phyloP scores from a whole-genome alignment of 73 alveolate species.

The Breviolum minutum region DNA sequence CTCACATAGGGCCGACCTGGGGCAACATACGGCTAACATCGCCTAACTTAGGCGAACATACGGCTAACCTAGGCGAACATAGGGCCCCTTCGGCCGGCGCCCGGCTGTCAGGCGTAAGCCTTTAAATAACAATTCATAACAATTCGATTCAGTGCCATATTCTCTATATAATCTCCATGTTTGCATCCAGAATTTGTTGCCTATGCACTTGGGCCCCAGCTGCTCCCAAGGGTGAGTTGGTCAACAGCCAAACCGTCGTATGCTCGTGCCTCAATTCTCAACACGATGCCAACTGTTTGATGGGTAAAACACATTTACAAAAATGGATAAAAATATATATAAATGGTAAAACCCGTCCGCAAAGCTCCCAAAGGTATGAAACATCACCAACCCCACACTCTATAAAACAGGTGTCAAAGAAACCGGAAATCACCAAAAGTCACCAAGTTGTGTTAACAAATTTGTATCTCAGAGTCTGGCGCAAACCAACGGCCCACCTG shows the following conservation, averaged over 20 bases:
- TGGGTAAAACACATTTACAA: background rate
- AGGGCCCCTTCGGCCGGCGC: no score
- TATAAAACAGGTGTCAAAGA: background rate
- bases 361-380: no score
- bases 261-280: slow-evolving; percentile 58
- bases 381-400: no score
- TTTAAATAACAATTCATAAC: background rate
- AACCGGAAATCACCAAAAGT: no score
- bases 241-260: slow-evolving; percentile 77
- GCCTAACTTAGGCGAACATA: no score
- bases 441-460: background rate
- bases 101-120: no score
- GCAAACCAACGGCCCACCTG: slow-evolving; percentile 93
- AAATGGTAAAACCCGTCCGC: no score
- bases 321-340: no score
- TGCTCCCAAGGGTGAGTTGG: slow-evolving; percentile 85
- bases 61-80: no score
- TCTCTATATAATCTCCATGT: background rate
- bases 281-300: background rate
- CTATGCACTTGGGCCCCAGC: background rate
- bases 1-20: no score
- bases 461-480: background rate
- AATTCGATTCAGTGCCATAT: background rate
- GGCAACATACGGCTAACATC: no score
- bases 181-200: no score